Conservation (phyloP, 768 basidiomycete genomes). For the Boletus rubropictus region DNA sequence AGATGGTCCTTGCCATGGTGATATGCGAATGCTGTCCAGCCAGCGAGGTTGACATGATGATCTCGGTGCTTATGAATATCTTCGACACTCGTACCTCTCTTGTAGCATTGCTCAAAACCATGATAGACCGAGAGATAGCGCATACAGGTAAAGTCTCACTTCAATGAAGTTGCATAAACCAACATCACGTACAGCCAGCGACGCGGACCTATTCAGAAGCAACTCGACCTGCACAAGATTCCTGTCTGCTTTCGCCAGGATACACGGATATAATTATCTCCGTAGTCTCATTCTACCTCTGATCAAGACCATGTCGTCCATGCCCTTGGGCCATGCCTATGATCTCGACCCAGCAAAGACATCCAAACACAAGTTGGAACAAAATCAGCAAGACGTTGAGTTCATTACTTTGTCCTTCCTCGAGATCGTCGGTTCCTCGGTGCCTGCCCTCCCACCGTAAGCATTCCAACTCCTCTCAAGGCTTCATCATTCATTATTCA, state of each 20-base stretch:
- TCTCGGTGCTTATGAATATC: slow-evolving; percentile 77
- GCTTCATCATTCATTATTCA: slow-evolving; percentile 4
- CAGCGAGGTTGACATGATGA: slow-evolving; percentile 75
- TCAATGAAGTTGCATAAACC: neutral
- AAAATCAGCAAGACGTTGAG: slow-evolving; percentile 68
- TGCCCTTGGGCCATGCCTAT: slow-evolving; percentile 70
- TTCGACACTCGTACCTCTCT: slow-evolving; percentile 75
- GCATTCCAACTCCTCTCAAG: slow-evolving; percentile 22
- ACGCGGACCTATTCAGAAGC: slow-evolving; percentile 77
- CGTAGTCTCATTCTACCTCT: slow-evolving; percentile 72
- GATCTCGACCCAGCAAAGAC: slow-evolving; percentile 70
- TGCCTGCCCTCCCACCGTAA: slow-evolving; percentile 68
- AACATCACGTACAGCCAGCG: slow-evolving; percentile 49
- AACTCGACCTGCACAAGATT: slow-evolving; percentile 87
- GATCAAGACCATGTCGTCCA: slow-evolving; percentile 63
- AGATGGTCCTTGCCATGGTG: slow-evolving; percentile 78
- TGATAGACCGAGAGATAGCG: slow-evolving; percentile 82
- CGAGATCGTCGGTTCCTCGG: slow-evolving; percentile 65
- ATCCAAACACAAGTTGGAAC: slow-evolving; percentile 51
- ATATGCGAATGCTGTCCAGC: slow-evolving; percentile 84
- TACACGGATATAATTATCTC: slow-evolving; percentile 92
- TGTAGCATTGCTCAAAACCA: slow-evolving; percentile 67
- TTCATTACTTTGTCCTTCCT: slow-evolving; percentile 72
- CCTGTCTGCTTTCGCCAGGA: slow-evolving; percentile 76
- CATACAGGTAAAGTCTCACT: slow-evolving; percentile 51